phyloP scores from a whole-genome alignment of 768 basidiomycete species.

The Lentinula sp. region DNA sequence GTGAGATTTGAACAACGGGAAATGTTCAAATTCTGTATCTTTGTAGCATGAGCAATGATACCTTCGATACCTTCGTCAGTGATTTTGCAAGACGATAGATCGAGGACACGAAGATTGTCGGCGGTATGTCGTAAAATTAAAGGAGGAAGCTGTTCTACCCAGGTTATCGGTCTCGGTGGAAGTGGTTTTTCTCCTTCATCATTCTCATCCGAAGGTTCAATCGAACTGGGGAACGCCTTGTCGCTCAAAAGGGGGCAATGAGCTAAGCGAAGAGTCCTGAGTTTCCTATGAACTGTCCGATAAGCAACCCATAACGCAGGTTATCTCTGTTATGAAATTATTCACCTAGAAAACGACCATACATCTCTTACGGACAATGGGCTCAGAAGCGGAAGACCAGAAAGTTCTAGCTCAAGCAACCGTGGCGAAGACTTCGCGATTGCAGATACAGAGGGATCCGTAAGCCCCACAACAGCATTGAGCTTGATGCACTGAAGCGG shows the following conservation, averaged over 20 bases:
- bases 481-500: slow-evolving; percentile 72
- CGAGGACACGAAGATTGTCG: slow-evolving; percentile 72
- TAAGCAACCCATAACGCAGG: slow-evolving; percentile 9
- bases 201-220: slow-evolving; percentile 17
- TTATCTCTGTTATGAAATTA: slow-evolving; percentile 2
- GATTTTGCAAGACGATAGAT: slow-evolving; percentile 70
- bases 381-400: slow-evolving; percentile 61
- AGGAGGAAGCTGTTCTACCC: slow-evolving; percentile 58
- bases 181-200: slow-evolving; percentile 40
- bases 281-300: slow-evolving; percentile 37
- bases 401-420: slow-evolving; percentile 79
- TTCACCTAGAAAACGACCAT: slow-evolving; percentile 68
- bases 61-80: slow-evolving; percentile 76
- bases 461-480: slow-evolving; percentile 60
- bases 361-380: slow-evolving; percentile 69
- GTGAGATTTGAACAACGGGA: slow-evolving; percentile 76
- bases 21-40: slow-evolving; percentile 69
- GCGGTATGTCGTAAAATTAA: slow-evolving; percentile 59
- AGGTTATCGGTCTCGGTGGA: slow-evolving; percentile 50
- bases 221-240: slow-evolving; percentile 64
- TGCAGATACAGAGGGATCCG: slow-evolving; percentile 53
- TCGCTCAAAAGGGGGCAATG: slow-evolving; percentile 77
- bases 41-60: slow-evolving; percentile 68
- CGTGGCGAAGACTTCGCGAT: slow-evolving; percentile 71
- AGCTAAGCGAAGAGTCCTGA: slow-evolving; percentile 71